phyloP scores from a whole-genome alignment of 2,329 filamentous ascomycete genomes.

The Biscogniauxia mediterranea region DNA sequence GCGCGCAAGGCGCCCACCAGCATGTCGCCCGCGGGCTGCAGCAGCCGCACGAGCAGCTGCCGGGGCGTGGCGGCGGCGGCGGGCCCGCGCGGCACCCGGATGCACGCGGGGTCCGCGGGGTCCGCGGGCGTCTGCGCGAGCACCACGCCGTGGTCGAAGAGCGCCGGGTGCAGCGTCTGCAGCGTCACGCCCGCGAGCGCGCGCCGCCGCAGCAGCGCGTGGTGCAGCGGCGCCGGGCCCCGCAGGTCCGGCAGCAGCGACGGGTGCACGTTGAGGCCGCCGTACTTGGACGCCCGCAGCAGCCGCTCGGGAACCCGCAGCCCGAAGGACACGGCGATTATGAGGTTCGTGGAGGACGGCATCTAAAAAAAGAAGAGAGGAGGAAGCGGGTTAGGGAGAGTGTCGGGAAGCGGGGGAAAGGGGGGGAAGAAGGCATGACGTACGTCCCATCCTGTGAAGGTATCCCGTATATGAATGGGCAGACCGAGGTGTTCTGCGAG shows the following conservation, averaged over 20 bases:
- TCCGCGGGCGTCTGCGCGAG: constrained; percentile 66
- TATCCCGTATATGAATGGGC: constrained; percentile 71
- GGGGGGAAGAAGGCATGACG: constrained; percentile 28
- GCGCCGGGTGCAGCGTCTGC: constrained; percentile 75
- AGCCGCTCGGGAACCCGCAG: constrained; percentile 80
- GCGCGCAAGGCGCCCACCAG: constrained; percentile 64
- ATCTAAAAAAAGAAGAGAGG: too few species aligned
- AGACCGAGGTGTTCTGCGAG: constrained; percentile 64
- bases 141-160: constrained; percentile 78
- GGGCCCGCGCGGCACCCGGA: constrained; percentile 43
- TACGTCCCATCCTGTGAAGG: constrained; percentile 79
- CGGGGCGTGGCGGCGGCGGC: constrained; percentile 44
- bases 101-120: constrained; percentile 44
- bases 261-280: constrained; percentile 90
- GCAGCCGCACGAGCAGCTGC: constrained; percentile 45
- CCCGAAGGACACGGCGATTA: constrained; percentile 93
- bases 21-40: constrained; percentile 68
- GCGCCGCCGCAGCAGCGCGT: constrained; percentile 67
- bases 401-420: constrained; percentile 2
- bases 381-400: constrained; percentile 1
- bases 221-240: constrained; percentile 83
- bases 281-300: constrained; percentile 68
- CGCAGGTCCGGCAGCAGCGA: constrained; percentile 84
- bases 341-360: constrained; percentile 65
- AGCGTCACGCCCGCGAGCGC: constrained; percentile 71